Conservation (phyloP, 2,329 filamentous ascomycete genomes). For the Aspergillus sojae region DNA sequence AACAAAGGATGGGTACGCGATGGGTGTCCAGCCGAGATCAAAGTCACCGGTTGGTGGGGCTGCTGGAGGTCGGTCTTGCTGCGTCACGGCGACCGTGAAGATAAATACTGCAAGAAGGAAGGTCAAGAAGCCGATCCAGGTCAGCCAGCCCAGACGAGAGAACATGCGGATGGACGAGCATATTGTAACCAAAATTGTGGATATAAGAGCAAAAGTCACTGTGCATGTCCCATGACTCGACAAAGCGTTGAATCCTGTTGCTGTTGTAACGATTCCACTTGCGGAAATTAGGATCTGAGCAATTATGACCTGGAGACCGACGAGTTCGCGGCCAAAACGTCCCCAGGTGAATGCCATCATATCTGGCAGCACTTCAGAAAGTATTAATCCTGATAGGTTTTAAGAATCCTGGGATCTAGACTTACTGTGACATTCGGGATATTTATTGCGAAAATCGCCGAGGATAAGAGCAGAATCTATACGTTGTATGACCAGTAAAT, state of each 20-base stretch:
- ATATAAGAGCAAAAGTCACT: conserved; percentile 59
- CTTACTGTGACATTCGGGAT: conserved; percentile 53
- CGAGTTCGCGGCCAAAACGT: conserved; percentile 52
- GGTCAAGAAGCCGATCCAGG: conserved; percentile 61
- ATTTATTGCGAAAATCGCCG: conserved; percentile 53
- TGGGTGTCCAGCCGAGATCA: conserved; percentile 60
- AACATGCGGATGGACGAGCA: conserved; percentile 60
- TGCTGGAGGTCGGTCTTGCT: conserved; percentile 60
- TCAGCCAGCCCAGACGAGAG: conserved; percentile 62
- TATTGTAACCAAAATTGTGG: conserved; percentile 48
- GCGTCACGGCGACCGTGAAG: conserved; percentile 52
- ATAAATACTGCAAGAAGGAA: conserved; percentile 62
- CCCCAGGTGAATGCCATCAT: conserved; percentile 62
- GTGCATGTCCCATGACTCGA: conserved; percentile 61
- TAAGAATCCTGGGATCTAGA: conserved; percentile 20
- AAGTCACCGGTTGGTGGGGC: conserved; percentile 61
- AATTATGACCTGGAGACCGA: conserved; percentile 58
- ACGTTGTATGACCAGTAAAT: no score
- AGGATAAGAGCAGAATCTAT: conserved; percentile 37
- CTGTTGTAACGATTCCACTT: conserved; percentile 61
- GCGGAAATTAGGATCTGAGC: conserved; percentile 61
- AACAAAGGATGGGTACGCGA: conserved; percentile 60
- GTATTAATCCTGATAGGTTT: no score
- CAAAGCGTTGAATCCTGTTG: conserved; percentile 62
- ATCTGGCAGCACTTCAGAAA: conserved; percentile 40